Conservation (phyloP, 805 yeast species). For the Hanseniaspora clermontiae region DNA sequence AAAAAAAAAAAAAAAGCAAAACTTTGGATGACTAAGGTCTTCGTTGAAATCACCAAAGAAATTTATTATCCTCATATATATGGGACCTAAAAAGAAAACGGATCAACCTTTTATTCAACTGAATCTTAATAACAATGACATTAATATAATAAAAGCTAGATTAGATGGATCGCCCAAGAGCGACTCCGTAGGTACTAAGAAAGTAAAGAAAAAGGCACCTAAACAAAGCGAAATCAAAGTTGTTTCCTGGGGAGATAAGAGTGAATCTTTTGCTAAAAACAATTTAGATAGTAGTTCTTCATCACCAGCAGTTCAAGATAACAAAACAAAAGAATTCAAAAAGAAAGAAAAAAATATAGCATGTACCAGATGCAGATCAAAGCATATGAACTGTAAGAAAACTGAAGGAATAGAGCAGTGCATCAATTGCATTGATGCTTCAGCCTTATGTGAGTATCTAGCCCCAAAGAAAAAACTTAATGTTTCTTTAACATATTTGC, state of each 20-base stretch:
- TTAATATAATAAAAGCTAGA: not conserved
- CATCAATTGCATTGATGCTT: constrained; percentile 43
- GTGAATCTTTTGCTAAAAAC: not conserved
- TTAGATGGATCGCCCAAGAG: not conserved
- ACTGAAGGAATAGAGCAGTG: constrained; percentile 27
- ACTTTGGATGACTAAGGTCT: too few relatives aligned
- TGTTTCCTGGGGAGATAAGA: not conserved
- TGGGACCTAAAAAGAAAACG: not conserved
- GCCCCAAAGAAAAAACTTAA: constrained; percentile 64
- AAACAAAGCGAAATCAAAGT: not conserved
- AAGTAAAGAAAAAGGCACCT: not conserved
- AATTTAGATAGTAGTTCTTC: not conserved
- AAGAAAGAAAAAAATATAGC: constrained; percentile 23
- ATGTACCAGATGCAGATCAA: constrained; percentile 54
- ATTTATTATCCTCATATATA: not conserved
- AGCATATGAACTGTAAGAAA: constrained; percentile 52
- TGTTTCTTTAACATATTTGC: constrained; percentile 57
- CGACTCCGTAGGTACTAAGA: not conserved
- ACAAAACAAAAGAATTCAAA: not conserved
- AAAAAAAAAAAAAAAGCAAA: too few relatives aligned
- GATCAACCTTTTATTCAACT: not conserved
- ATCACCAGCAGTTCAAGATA: not conserved
- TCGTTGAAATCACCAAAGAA: not conserved
- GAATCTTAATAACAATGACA: not conserved
- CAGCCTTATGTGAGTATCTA: constrained; percentile 51